phyloP scores from a whole-genome alignment of 305 asterid species.

The Vinca major region DNA sequence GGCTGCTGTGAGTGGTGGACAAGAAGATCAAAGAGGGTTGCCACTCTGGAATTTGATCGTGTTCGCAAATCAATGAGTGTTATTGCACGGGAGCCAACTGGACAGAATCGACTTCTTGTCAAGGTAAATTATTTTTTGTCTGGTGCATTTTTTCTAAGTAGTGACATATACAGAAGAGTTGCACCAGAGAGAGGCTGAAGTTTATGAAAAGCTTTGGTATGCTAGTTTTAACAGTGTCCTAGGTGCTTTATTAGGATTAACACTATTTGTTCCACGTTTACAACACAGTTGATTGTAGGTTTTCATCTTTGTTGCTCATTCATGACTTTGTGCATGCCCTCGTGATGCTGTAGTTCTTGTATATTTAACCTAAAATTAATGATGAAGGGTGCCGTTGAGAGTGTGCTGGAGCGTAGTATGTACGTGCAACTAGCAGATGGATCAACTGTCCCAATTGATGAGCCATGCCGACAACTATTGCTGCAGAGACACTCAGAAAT shows the following conservation, averaged over 20 bases:
- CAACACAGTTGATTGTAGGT: too few species aligned
- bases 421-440: conserved; percentile 69
- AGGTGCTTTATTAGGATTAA: background rate
- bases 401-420: conserved; percentile 66
- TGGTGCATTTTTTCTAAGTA: too few species aligned
- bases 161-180: too few species aligned
- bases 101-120: conserved; percentile 74
- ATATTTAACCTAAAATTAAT: background rate
- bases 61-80: conserved; percentile 89
- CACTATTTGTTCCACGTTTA: background rate
- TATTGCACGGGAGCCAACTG: conserved; percentile 50
- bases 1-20: conserved; percentile 89
- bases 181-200: too few species aligned
- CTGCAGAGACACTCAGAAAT: conserved; percentile 51
- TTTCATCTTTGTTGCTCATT: background rate
- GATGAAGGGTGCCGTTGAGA: conserved; percentile 90
- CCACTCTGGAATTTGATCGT: conserved; percentile 84
- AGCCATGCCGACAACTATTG: conserved; percentile 47
- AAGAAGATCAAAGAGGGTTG: conserved; percentile 55
- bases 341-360: background rate
- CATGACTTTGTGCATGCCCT: background rate
- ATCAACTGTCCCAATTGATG: conserved; percentile 49
- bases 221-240: background rate
- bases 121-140: conserved; percentile 40
- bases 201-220: background rate